Evolutionary conservation across 2,329 filamentous ascomycete genomes (phyloP), one percentile per base, ranked within the genome.

Genomic region (Elsinoe fawcettii): DNA sequence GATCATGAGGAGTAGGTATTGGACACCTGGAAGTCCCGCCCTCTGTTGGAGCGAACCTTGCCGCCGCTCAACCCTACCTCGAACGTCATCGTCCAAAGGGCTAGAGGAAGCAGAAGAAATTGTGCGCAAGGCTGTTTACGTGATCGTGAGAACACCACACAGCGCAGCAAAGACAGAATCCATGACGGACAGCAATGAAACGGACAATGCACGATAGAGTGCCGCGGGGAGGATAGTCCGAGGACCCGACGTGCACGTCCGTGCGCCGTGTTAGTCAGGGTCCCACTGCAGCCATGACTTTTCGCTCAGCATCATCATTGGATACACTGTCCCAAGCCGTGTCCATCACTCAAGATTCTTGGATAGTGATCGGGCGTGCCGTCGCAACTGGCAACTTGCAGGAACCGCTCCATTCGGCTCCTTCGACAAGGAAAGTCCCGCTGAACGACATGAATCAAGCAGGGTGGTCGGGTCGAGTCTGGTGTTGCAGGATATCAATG

Each of bases 361-460:
- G 41, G 23, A 18, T 23, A 9, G 20, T 23, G 20, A 46, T 46
- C 41, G 25, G 41, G 41, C 41, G 41, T 46, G 41, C 41, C 14
- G 39, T 20, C 18, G 14, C 7, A 16, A 16, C 18, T 23, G 22
- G 41, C 41, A 46, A 18, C 23, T 46, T 20, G 20, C 41, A 37
- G 34, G 34, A 37, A 12, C 34, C 34, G 34, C 34, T 6, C 18
- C 20, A 25, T 18, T 20, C 41, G 41, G 41, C 41, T 46, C 41
- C 41, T 46, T 12, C 41, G 25, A 16, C 43, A 47, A 25, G 22
- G 22, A 47, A 23, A 25, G 43, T 18, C 25, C 43, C 43, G 43
- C 43, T 25, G 43, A 47, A 47, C 43, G 43, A 22, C 46, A 51
- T 25, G 46, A 51, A 18, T 51, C 46, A 51, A 12, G n/a, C 30